Evolutionary conservation across 768 basidiomycete species (phyloP), one percentile per base, ranked within the genome.

Genomic region (Cyathus striatus): DNA sequence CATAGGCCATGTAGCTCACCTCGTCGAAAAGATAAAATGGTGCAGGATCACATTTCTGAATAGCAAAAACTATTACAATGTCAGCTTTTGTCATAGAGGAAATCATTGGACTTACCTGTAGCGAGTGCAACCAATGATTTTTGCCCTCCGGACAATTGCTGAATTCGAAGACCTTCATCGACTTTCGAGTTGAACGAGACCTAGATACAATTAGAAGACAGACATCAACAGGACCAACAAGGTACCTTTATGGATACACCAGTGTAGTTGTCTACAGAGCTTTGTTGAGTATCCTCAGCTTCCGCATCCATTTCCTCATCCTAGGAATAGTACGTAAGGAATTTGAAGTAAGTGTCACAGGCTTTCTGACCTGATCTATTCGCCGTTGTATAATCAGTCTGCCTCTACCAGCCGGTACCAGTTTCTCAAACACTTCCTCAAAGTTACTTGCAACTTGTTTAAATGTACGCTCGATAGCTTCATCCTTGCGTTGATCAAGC

Each of bases 1-100:
- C 22, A 12, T 38, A 14, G 5, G 3, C 9, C 24, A 30, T 25
- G 14, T 17, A 23, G 48, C 51, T 18, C 47, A 84, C 86, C 72
- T 98, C 96, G 58, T 99, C 96, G 54, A 99, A 98, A n/a, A 99
- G 74, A 63, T 98, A 98, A 70, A 99, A 99, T 2, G 96, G 96
- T 0, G 96, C 95, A 2, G 96, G 96, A 56, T 99, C 96, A 58
- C 95, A 98, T 64, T 96, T 97, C 65, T 99, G 96, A 51, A 98
- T 98, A 13, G 95, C 92, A 56, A 99, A 98, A 20, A 99, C 94
- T 90, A 55, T 1, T 23, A 22, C 22, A 5, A 36, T 32, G 12
- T 6, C 6, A 17, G n/a, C 32, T 26, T 41, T 20, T 2, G 14
- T 53, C 12, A 54, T 47, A n/a, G 20, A 20, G 22, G 40, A 21